phyloP scores from a whole-genome alignment of 2,329 filamentous ascomycete species.

The Grosmannia serpens region DNA sequence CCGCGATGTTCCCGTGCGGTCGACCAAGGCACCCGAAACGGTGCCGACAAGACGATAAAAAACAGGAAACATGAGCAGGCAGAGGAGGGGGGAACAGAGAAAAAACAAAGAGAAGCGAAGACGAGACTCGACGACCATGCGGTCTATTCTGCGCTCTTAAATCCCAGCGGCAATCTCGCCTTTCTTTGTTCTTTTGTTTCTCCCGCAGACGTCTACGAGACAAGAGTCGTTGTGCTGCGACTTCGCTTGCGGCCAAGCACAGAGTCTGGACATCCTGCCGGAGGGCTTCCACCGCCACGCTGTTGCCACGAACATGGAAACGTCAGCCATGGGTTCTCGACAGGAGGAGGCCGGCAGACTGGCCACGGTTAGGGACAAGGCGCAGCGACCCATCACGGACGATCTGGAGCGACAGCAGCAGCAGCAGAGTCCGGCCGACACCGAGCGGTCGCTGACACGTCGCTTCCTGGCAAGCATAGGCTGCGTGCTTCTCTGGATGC shows the following conservation, averaged over 20 bases:
- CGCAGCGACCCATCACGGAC: neutral
- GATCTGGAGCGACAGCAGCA: neutral
- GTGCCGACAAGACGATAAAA: neutral
- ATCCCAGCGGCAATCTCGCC: no score
- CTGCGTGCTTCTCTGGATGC: slow-evolving; percentile 19
- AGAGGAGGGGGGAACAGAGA: neutral
- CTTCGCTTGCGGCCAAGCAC: no score
- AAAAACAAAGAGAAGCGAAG: neutral
- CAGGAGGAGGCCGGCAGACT: no score
- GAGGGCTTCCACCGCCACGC: no score
- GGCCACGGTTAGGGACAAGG: no score
- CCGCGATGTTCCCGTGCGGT: neutral
- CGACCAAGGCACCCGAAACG: neutral
- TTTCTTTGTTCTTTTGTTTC: no score
- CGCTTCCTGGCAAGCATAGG: neutral
- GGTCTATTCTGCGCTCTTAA: no score
- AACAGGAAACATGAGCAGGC: neutral
- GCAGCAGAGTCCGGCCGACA: neutral
- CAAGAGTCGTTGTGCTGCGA: no score
- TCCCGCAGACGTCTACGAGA: no score
- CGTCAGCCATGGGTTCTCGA: no score
- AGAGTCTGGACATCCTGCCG: no score
- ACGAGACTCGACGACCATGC: neutral
- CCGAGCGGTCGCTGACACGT: neutral
- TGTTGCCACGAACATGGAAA: no score